phyloP scores from a whole-genome alignment of 2,329 filamentous ascomycete genomes.

The Aspergillus flavus region DNA sequence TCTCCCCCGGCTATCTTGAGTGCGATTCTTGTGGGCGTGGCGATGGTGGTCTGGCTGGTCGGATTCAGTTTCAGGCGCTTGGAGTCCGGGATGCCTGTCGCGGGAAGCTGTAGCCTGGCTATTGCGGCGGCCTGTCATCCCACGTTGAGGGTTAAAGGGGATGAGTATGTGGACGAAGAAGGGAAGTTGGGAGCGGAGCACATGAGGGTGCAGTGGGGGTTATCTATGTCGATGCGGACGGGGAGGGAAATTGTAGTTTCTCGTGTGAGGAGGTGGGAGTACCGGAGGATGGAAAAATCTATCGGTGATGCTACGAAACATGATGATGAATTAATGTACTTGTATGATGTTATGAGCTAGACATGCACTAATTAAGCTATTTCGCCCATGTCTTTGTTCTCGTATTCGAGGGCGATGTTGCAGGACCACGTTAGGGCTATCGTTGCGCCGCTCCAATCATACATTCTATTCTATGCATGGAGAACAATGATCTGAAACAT shows the following conservation, averaged over 20 bases:
- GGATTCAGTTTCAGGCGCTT: conserved; percentile 21
- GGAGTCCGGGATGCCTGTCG: conserved; percentile 30
- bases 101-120: conserved; percentile 35
- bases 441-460: background rate
- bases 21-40: background rate
- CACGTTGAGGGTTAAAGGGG: background rate
- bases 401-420: no score
- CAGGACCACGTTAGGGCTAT: background rate
- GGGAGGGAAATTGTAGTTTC: background rate
- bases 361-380: background rate
- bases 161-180: background rate
- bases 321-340: background rate
- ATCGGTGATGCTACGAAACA: background rate
- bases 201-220: background rate
- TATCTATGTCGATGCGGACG: background rate
- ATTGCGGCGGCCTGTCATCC: conserved; percentile 38
- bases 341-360: background rate
- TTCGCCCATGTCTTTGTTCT: background rate
- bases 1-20: background rate
- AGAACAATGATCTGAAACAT: background rate
- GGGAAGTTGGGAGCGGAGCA: background rate
- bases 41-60: conserved; percentile 5
- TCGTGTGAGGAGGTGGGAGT: background rate
- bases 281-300: background rate
- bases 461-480: background rate